Conservation (phyloP, 2,329 filamentous ascomycete species). For the Rosellinia necatrix region DNA sequence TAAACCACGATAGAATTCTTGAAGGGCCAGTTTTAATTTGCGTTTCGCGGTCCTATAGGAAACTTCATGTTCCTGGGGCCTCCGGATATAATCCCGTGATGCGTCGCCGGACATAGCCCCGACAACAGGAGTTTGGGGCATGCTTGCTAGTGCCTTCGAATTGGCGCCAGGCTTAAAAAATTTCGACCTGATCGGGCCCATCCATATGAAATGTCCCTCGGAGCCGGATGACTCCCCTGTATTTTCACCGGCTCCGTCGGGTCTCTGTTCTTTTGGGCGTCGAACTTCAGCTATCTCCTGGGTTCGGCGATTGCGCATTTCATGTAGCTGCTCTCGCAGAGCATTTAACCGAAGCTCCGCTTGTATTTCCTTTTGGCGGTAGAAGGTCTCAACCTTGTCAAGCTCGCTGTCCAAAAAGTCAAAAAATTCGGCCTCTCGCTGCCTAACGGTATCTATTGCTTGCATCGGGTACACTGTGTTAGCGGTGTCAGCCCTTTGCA, state of each 20-base stretch:
- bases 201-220: conserved; percentile 46
- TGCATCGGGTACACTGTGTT: conserved; percentile 51
- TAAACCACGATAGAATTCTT: conserved; percentile 90
- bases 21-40: conserved; percentile 87
- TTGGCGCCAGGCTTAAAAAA: conserved; percentile 64
- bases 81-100: conserved; percentile 57
- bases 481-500: conserved; percentile 42
- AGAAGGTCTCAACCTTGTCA: conserved; percentile 90
- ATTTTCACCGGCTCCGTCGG: conserved; percentile 32
- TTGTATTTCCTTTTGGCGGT: conserved; percentile 84
- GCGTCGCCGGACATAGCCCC: conserved; percentile 39
- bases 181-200: conserved; percentile 58
- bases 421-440: conserved; percentile 84
- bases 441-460: conserved; percentile 60
- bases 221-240: conserved; percentile 30
- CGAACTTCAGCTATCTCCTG: conserved; percentile 65
- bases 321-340: conserved; percentile 83
- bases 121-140: conserved; percentile 57
- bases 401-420: conserved; percentile 82
- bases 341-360: conserved; percentile 72
- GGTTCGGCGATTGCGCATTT: conserved; percentile 85
- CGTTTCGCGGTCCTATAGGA: conserved; percentile 86
- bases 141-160: conserved; percentile 61
- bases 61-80: conserved; percentile 62
- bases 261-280: conserved; percentile 42